A percentile compares a stretch with the other conserved stretches of the same genome.
Conservation (phyloP, 495 filamentous ascomycete species). For the Tuber calosporum region DNA sequence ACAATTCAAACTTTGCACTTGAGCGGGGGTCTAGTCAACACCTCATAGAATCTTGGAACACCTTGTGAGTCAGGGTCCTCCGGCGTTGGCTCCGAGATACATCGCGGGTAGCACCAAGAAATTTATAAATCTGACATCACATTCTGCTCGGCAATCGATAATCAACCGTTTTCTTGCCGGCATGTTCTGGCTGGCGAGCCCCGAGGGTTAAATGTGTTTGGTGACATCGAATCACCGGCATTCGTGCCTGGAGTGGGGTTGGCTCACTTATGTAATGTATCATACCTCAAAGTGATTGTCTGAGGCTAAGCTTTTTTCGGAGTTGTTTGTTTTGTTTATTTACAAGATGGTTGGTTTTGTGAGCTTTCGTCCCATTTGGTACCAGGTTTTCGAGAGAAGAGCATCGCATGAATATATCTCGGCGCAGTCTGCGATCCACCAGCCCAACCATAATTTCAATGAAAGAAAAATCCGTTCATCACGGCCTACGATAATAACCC, state of each 20-base stretch:
- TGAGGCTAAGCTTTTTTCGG: not conserved
- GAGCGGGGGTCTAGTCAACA: not conserved
- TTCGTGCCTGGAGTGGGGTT: not conserved
- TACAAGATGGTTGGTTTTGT: not conserved
- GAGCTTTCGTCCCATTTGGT: not conserved
- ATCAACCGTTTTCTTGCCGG: not conserved
- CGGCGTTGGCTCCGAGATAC: not conserved
- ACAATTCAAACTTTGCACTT: not conserved
- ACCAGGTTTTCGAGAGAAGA: not conserved
- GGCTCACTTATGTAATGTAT: too few species aligned
- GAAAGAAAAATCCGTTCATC: not conserved
- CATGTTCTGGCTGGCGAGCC: not conserved
- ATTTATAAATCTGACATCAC: not conserved
- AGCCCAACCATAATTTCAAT: slow-evolving; percentile 1
- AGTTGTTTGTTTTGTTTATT: not conserved
- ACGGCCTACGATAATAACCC: not conserved
- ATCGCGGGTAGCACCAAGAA: not conserved
- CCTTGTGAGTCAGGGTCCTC: not conserved
- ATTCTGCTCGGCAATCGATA: not conserved
- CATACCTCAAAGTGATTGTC: too few species aligned
- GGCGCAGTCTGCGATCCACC: not conserved
- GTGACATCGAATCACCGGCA: not conserved
- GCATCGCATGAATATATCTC: not conserved
- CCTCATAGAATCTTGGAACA: not conserved
- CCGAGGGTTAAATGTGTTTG: not conserved